Conservation (phyloP, 371 early-diverging fungal genomes). For the Actinomucor elegans region DNA sequence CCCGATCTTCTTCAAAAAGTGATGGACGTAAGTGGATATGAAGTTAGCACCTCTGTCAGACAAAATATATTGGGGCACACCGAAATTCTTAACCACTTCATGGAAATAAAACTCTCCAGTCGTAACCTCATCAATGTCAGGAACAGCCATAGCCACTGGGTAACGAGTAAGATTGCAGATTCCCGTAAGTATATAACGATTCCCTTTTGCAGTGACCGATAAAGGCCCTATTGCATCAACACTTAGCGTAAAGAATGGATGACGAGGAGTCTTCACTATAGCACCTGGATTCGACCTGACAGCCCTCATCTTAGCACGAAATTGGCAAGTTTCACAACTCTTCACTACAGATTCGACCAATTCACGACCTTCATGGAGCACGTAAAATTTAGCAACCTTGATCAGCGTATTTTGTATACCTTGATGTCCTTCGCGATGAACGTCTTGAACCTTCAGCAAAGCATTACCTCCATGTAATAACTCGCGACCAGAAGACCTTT, state of each 20-base stretch:
- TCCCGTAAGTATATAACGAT: constrained; percentile 21
- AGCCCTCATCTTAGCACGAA: constrained; percentile 8
- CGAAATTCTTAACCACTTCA: constrained; percentile 7
- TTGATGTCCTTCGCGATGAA: constrained; percentile 21
- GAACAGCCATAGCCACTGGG: constrained; percentile 20
- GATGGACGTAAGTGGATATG: constrained; percentile 12
- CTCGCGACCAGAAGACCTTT: neutral
- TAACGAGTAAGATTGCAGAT: constrained; percentile 24
- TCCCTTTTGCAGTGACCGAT: neutral
- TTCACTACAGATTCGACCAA: constrained; percentile 23
- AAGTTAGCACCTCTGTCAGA: constrained; percentile 32
- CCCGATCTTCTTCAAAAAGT: constrained; percentile 7
- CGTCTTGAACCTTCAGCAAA: neutral
- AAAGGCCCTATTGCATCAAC: constrained; percentile 28
- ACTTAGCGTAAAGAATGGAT: constrained; percentile 17
- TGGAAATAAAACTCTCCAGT: constrained; percentile 15
- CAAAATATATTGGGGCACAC: constrained; percentile 10
- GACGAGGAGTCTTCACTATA: neutral
- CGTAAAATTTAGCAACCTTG: neutral
- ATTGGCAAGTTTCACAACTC: constrained; percentile 1
- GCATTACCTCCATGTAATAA: constrained; percentile 9
- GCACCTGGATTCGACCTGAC: constrained; percentile 13
- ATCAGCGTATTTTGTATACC: neutral
- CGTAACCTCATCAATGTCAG: constrained; percentile 11
- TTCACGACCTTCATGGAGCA: constrained; percentile 8